Base-by-base conservation (phyloP, 805 yeast species). In the Myxozyma neotropica region DNA sequence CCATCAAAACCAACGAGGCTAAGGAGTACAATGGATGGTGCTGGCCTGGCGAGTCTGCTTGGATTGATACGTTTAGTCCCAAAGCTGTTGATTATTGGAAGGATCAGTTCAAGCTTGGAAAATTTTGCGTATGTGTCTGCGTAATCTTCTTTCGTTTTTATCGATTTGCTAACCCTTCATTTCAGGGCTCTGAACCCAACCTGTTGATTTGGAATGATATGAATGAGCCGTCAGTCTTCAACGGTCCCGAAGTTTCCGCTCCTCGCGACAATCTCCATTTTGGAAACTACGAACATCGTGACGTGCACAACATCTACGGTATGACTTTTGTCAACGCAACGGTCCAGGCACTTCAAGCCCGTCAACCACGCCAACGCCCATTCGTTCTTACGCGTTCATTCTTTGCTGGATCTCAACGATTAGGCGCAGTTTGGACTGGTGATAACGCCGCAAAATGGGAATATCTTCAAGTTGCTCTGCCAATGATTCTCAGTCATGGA, bases 391-490 rank as follows among this genome's bases (percentile, higher is more conserved):
- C 99, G 0, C 79, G 99, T 63, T 80, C 97, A 0, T 93, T 82
- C 72, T 94, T 80, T 71, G 81, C 97, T 0, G 99, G 99, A 0
- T 89, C 97, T 1, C 98, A 94, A 74, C 80, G 92, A 67, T 79
- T 94, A 0, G 85, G 94, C 0, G 96, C 98, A 0, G 86, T 88
- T 83, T 94, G 99, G 99, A 90, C 97, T 0, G 99, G 99, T 46
- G 99, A 94, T 72, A 94, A 93, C 72, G 86, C 83, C 81, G 89
- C 97, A 2, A 86, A 81, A 66, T 94, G 99, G 99, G 94, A 87
- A 63, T 88, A 90, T 69, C 78, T 94, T 61, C 79, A 81, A 66
- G 79, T 83, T 4, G 89, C 97, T 0, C 80, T 90, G 46, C 97
- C 98, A 5, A 92, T 91, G 96, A 73, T 89, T 15, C 77, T 94